Percentiles rank a stretch among this genome's conserved stretches.
Conservation (phyloP, 1,284 basidiomycete genomes). For the Leccinum subrobustum region DNA sequence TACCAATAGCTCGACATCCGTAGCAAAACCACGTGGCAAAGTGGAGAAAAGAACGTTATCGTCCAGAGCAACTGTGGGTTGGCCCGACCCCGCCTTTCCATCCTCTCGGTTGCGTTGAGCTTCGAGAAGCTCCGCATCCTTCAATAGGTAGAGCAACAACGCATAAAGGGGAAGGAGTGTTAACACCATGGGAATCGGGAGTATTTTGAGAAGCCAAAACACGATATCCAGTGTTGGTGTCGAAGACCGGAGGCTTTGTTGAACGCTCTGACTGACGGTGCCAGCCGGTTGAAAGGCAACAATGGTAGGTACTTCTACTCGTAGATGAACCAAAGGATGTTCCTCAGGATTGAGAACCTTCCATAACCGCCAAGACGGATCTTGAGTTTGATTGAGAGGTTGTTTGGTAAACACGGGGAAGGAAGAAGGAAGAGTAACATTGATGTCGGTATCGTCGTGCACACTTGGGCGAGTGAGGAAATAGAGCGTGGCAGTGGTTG, state of each 20-base stretch:
- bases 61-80: slow-evolving; percentile 42
- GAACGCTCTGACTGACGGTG: slow-evolving; percentile 25
- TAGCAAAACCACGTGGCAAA: slow-evolving; percentile 72
- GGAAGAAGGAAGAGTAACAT: slow-evolving; percentile 26
- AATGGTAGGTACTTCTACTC: slow-evolving; percentile 78
- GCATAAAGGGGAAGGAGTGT: slow-evolving; percentile 78
- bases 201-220: slow-evolving; percentile 77
- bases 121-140: slow-evolving; percentile 89
- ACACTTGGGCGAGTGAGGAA: slow-evolving; percentile 59
- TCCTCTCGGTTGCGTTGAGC: slow-evolving; percentile 70
- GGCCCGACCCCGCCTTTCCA: slow-evolving; percentile 34
- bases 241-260: slow-evolving; percentile 44
- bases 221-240: slow-evolving; percentile 52
- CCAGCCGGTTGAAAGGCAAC: slow-evolving; percentile 59
- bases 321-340: slow-evolving; percentile 71
- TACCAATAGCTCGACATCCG: slow-evolving; percentile 82
- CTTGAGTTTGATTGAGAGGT: slow-evolving; percentile 32
- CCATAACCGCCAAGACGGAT: slow-evolving; percentile 74
- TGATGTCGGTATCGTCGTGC: slow-evolving; percentile 35
- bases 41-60: slow-evolving; percentile 60
- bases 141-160: slow-evolving; percentile 85
- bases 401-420: slow-evolving; percentile 37
- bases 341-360: slow-evolving; percentile 75
- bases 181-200: slow-evolving; percentile 80
- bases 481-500: slow-evolving; percentile 71